These are phyloP conservation scores for Rosa chinensis DNA, from an alignment of 306 rosid species.

Conservation along the genomic window DNA sequence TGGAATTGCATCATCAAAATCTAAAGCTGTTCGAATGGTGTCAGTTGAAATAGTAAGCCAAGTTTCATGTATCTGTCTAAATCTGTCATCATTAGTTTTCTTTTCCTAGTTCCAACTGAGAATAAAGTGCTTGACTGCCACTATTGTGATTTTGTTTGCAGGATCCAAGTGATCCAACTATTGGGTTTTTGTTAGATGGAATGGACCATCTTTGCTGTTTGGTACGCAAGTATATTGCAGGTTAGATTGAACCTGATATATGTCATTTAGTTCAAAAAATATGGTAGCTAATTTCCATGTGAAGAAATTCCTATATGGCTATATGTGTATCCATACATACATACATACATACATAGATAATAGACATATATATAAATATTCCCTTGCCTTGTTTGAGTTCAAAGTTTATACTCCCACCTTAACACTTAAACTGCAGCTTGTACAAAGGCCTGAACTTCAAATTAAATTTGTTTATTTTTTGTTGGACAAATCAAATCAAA, in stretches of 20 bases:
- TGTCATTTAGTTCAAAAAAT: background rate
- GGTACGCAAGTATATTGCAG: conserved; percentile 96
- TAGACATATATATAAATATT: too few relatives aligned
- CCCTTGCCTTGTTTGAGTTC: background rate
- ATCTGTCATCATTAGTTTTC: conserved; percentile 6
- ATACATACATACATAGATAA: background rate
- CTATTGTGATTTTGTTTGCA: conserved; percentile 35
- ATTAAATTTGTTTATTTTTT: background rate
- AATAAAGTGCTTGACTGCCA: conserved; percentile 36
- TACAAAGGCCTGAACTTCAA: background rate
- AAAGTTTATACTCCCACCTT: background rate
- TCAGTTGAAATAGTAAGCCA: conserved; percentile 82
- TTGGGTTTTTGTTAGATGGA: conserved; percentile 93
- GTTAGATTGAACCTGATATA: conserved; percentile 41
- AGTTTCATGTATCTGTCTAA: conserved; percentile 16
- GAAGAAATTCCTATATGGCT: background rate
- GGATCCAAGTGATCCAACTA: conserved; percentile 98
- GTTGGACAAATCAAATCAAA: background rate
- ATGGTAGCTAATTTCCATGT: background rate
- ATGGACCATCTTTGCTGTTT: conserved; percentile 92
- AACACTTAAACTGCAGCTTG: background rate
- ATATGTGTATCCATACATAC: background rate
- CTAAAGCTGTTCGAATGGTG: conserved; percentile 66
- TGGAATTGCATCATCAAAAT: conserved; percentile 86
- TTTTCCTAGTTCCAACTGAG: conserved; percentile 20